Conservation (phyloP, 2,329 filamentous ascomycete species). For the Cercospora sojina region DNA sequence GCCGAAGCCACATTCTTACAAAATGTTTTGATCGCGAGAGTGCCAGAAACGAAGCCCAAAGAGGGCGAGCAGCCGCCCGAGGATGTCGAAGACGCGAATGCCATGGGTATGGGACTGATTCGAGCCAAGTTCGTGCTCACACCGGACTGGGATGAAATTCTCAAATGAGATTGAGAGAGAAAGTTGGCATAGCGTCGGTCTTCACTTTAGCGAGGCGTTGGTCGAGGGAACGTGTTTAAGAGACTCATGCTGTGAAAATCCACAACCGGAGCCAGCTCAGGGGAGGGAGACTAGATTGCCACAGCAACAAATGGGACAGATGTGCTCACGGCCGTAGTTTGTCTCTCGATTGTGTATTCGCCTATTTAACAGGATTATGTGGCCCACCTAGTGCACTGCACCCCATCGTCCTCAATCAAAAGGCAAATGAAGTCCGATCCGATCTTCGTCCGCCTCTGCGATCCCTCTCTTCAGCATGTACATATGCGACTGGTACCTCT, state of each 20-base stretch:
- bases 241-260: background rate
- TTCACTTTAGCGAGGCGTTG: conserved; percentile 3
- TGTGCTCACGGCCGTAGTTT: background rate
- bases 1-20: conserved; percentile 59
- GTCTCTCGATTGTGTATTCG: background rate
- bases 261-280: background rate
- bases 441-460: background rate
- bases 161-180: conserved; percentile 26
- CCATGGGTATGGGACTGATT: conserved; percentile 60
- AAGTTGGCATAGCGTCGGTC: background rate
- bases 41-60: conserved; percentile 33
- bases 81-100: conserved; percentile 33
- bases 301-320: background rate
- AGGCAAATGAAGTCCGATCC: background rate
- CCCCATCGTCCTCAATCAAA: background rate
- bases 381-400: background rate
- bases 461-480: background rate
- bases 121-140: conserved; percentile 64
- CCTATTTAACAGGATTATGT: background rate
- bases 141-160: conserved; percentile 59
- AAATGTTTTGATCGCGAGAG: conserved; percentile 53
- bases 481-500: background rate
- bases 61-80: conserved; percentile 17
- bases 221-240: background rate
- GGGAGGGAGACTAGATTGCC: background rate